Percentiles rank a stretch among this genome's conserved stretches.
Conservation (phyloP, 352 stramenopile genomes). For the Stephanocyclus meneghinianus region DNA sequence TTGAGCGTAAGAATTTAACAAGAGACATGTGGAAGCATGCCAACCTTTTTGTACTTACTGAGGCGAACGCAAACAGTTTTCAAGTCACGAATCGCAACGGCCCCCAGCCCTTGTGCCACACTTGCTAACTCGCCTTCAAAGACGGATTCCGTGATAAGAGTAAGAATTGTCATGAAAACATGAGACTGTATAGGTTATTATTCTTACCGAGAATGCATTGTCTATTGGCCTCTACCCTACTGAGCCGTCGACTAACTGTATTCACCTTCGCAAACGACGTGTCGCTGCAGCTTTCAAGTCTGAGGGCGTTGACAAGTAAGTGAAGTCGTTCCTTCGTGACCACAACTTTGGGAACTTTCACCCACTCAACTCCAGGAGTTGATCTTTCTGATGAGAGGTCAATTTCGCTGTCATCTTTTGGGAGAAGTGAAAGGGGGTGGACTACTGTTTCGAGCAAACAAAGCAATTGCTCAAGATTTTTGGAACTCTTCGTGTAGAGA, state of each 20-base stretch:
- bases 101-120: constrained; percentile 76
- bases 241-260: constrained; percentile 72
- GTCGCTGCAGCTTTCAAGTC: constrained; percentile 80
- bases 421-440: constrained; percentile 86
- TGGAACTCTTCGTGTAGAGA: constrained; percentile 87
- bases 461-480: constrained; percentile 90
- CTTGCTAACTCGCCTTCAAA: constrained; percentile 66
- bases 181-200: neutral
- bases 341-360: constrained; percentile 72
- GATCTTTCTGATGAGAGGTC: constrained; percentile 52
- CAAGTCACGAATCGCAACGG: constrained; percentile 77
- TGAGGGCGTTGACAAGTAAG: constrained; percentile 74
- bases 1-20: neutral
- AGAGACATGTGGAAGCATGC: neutral
- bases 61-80: constrained; percentile 74
- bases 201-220: constrained; percentile 58
- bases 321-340: constrained; percentile 76
- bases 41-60: constrained; percentile 28
- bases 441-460: constrained; percentile 89
- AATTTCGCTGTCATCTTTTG: constrained; percentile 71
- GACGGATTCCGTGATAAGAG: neutral
- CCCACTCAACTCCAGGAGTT: constrained; percentile 68
- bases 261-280: constrained; percentile 79
- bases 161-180: neutral
- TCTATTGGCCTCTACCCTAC: constrained; percentile 76